Base-by-base conservation (phyloP, 148 eudicot species). In the Vaccinium vitisidaea region DNA sequence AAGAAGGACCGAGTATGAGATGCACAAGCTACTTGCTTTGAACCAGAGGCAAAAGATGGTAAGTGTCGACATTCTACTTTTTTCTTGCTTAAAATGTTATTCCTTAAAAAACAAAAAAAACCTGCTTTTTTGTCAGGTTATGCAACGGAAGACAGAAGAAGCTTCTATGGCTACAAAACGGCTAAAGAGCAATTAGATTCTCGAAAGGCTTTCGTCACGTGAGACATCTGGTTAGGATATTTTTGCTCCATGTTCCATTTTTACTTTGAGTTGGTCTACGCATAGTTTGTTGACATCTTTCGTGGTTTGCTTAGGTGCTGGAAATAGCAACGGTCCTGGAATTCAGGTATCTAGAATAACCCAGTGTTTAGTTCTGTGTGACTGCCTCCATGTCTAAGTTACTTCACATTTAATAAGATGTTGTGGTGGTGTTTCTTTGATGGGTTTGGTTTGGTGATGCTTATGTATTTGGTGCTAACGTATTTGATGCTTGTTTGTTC, bases 41-140 rank as follows among this genome's bases (percentile, higher is more conserved):
- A 97, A 97, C 84, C 98, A 97, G 86, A 91, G 98, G 89, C 99
- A 97, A 88, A 97, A 95, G 86, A 90, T 90, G 99, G 99, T 97
- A 90, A 79, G 3, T 13, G 23, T 3, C 70, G 56, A 48, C 10
- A 9, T 81, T 50, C 36, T 12, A 8, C 30, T 27, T 27, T 27
- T 27, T 27, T 27, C 30, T 43, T 36, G 27, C 36, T 71, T 30
- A 39, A 67, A 79, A 5, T 46, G 43, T 50, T 81, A 77, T 19
- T 18, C n/a, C 63, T 54, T 3, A 36, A 36, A 1, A 36, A 36
- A 36, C 1, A 36, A 36, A 36, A 36, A 36, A 36, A 36, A 1
- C 1, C 67, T 77, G 18, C 32, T 82, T 23, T 82, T 39, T 56
- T 83, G 49, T 84, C 88, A 97, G 99, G 99, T 97, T 59, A 84